A percentile compares a stretch with the other conserved stretches of the same genome.
phyloP scores from a whole-genome alignment of 805 yeast genomes.

The Kuraishia hungarica region DNA sequence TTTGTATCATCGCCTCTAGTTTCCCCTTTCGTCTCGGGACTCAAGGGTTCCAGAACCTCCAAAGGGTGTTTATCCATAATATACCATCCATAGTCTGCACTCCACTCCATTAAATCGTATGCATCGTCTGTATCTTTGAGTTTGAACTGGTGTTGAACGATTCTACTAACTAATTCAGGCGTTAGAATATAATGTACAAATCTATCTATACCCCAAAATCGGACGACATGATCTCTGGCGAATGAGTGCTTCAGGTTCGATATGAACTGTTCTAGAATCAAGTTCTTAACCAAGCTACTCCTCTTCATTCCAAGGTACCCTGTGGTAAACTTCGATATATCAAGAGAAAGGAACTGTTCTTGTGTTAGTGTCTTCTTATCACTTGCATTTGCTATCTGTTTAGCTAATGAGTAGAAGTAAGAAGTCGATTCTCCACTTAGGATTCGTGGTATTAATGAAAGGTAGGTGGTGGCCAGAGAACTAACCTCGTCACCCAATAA shows the following conservation, averaged over 20 bases:
- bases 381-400: conserved; percentile 28
- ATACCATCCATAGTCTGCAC: conserved; percentile 28
- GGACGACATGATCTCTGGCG: conserved; percentile 33
- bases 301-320: conserved; percentile 59
- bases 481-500: conserved; percentile 22
- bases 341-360: conserved; percentile 35
- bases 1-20: not conserved
- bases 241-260: conserved; percentile 18
- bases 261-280: conserved; percentile 27
- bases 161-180: conserved; percentile 47
- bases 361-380: conserved; percentile 33
- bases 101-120: conserved; percentile 34
- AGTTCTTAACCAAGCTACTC: conserved; percentile 39
- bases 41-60: not conserved
- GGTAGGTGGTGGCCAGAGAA: conserved; percentile 19
- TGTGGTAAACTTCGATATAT: conserved; percentile 36
- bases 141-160: conserved; percentile 38
- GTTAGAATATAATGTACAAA: conserved; percentile 54
- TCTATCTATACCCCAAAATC: conserved; percentile 53
- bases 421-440: conserved; percentile 38
- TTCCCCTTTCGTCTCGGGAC: not conserved
- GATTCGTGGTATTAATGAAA: conserved; percentile 26
- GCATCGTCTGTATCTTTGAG: conserved; percentile 31
- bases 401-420: conserved; percentile 42
- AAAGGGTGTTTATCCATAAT: conserved; percentile 17